Base-by-base conservation (phyloP, 2,329 filamentous ascomycete species). In the Curvularia sp. region DNA sequence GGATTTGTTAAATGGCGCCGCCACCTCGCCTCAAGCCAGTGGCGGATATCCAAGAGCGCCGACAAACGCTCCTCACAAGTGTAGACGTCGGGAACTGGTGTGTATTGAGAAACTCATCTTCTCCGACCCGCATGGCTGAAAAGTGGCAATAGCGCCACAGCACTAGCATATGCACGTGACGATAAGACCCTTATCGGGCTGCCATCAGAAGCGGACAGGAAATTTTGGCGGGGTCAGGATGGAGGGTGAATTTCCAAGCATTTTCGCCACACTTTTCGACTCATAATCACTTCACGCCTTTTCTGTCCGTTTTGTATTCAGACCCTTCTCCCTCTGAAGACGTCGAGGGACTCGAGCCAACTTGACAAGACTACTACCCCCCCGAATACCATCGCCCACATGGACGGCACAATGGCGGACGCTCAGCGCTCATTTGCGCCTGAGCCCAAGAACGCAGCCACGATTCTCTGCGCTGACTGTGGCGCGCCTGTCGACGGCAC, bases 381-480 rank as follows among this genome's bases (percentile, higher is more conserved):
- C 41, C 45, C 30, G n/a, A 56, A 46, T 23, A 19, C 27, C 12
- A 50, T 27, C 28, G 56, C 49, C 60, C 53, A 49, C 50, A 49
- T 60, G 56, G 56, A 63, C 54, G 52, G 60, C 57, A 80, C 80
- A 78, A 77, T 80, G 63, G 68, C 80, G 53, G 79, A 80, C 64
- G 57, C 67, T 46, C 73, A 74, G 55, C 71, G 78, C 45, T 66
- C 75, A 48, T 77, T 81, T 64, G 74, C 74, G 58, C 75, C 79
- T 57, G 67, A 68, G 47, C 67, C 73, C 28, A 74, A 76, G 61
- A 78, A 67, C 57, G 72, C 80, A 63, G 86, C 86, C 63, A 89
- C 86, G n/a, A 97, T 98, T 74, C 90, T 99, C 57, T 99, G 95
- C 80, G 97, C 92, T 82, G 97, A 98, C 84, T 99, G 95, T 79